phyloP scores from a whole-genome alignment of 1,284 basidiomycete species.

The Ustilago shanxiensis region DNA sequence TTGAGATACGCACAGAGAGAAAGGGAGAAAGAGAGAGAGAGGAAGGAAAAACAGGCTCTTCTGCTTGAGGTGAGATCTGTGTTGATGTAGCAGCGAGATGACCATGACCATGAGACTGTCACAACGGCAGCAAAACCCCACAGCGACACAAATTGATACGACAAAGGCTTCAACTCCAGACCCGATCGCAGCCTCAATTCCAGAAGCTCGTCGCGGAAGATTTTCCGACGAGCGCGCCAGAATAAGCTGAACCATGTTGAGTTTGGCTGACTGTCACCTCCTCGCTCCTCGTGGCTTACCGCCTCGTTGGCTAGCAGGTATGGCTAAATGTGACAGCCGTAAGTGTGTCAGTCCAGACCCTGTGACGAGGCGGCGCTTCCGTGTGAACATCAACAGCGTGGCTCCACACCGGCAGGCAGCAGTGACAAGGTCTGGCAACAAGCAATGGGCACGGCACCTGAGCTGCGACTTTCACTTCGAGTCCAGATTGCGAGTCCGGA shows the following conservation, averaged over 20 bases:
- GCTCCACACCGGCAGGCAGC: background rate
- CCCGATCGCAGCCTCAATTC: background rate
- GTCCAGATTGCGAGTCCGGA: background rate
- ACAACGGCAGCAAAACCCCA: background rate
- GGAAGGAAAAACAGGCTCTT: background rate
- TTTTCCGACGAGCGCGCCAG: background rate
- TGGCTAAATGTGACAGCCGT: background rate
- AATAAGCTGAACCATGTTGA: background rate
- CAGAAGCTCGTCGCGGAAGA: background rate
- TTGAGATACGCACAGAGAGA: too few species aligned
- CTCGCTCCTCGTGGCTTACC: background rate
- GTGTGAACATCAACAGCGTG: background rate
- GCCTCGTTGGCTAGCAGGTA: background rate
- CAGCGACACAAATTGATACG: too few species aligned
- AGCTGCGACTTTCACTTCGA: too few species aligned
- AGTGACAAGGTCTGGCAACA: too few species aligned
- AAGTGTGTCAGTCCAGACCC: background rate
- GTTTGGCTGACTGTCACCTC: background rate
- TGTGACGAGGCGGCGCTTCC: slow-evolving; percentile 5
- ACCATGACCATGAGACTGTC: background rate
- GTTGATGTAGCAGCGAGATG: background rate
- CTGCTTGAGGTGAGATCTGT: background rate
- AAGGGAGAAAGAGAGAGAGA: background rate
- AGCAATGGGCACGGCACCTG: too few species aligned
- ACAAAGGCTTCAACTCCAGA: background rate